phyloP scores from a whole-genome alignment of 1,139 yeast species.

The Schizosaccharomyces versatilis region DNA sequence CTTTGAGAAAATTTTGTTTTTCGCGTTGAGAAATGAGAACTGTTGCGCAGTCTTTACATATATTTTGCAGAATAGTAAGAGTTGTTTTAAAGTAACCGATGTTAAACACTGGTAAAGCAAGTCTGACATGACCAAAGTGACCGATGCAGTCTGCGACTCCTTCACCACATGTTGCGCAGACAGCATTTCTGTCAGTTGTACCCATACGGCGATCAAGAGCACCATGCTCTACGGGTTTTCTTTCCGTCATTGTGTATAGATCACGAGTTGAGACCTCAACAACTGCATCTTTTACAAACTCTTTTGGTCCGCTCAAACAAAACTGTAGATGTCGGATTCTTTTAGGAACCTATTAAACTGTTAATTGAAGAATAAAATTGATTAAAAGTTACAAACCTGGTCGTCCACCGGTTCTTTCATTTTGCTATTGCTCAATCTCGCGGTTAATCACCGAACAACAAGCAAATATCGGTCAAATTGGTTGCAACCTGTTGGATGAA shows the following conservation, averaged over 20 bases:
- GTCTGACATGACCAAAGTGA: conserved; percentile 83
- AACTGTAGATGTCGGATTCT: conserved; percentile 78
- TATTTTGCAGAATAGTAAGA: conserved; percentile 67
- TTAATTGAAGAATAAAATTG: conserved; percentile 40
- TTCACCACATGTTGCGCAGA: conserved; percentile 83
- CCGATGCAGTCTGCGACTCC: conserved; percentile 90
- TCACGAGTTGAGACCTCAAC: conserved; percentile 85
- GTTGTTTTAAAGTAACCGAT: conserved; percentile 90
- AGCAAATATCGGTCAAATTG: no score
- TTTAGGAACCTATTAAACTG: conserved; percentile 71
- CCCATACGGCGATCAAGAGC: conserved; percentile 91
- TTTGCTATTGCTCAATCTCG: no score
- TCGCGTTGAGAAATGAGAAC: conserved; percentile 52
- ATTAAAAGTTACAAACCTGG: background rate
- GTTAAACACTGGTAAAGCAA: conserved; percentile 90
- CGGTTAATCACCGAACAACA: no score
- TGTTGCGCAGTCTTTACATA: conserved; percentile 76
- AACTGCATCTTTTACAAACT: conserved; percentile 80
- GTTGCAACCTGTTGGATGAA: no score
- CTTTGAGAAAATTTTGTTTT: conserved; percentile 46
- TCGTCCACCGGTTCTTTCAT: conserved; percentile 1
- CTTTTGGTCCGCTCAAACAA: conserved; percentile 75
- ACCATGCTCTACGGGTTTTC: conserved; percentile 59
- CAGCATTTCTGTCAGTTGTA: conserved; percentile 61
- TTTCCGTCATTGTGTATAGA: conserved; percentile 69